Evolutionary conservation across 306 rosid species (phyloP).

Genomic region (Glycine tomentella): DNA sequence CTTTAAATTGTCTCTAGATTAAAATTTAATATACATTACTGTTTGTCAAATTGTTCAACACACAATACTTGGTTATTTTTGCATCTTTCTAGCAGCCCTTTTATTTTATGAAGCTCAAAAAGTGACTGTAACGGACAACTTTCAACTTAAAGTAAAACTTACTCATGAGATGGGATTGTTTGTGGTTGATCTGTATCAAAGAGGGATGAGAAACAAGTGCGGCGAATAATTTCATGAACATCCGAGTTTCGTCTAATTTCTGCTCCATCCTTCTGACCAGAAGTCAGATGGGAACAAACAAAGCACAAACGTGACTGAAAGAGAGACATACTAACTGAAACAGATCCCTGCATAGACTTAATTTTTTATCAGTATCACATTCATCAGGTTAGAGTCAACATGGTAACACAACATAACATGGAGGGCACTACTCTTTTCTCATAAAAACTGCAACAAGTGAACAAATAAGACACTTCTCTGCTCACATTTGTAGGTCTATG

Average conservation of each 20-base stretch:
- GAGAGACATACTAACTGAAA: slow-evolving; percentile 93
- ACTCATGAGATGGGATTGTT: slow-evolving; percentile 93
- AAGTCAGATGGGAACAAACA: slow-evolving; percentile 94
- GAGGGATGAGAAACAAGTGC: slow-evolving; percentile 78
- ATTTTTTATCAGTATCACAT: slow-evolving; percentile 29
- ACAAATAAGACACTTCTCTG: slow-evolving; percentile 11
- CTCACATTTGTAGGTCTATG: not conserved
- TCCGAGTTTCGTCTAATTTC: slow-evolving; percentile 84
- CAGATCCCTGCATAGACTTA: slow-evolving; percentile 78
- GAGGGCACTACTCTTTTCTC: slow-evolving; percentile 10
- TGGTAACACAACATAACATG: slow-evolving; percentile 24
- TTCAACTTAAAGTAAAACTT: slow-evolving; percentile 43
- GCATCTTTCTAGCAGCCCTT: not conserved
- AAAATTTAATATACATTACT: not conserved
- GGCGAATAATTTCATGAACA: slow-evolving; percentile 78
- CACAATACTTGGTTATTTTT: not conserved
- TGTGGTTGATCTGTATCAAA: slow-evolving; percentile 78
- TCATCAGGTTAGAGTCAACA: slow-evolving; percentile 28
- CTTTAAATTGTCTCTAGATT: not conserved
- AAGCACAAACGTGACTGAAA: slow-evolving; percentile 89
- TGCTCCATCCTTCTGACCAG: slow-evolving; percentile 92
- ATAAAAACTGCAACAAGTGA: not conserved
- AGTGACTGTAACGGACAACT: not conserved
- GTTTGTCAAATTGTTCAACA: not conserved
- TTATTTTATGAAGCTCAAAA: not conserved